phyloP scores from a whole-genome alignment of 768 basidiomycete genomes.

The Tylopilus balloui region DNA sequence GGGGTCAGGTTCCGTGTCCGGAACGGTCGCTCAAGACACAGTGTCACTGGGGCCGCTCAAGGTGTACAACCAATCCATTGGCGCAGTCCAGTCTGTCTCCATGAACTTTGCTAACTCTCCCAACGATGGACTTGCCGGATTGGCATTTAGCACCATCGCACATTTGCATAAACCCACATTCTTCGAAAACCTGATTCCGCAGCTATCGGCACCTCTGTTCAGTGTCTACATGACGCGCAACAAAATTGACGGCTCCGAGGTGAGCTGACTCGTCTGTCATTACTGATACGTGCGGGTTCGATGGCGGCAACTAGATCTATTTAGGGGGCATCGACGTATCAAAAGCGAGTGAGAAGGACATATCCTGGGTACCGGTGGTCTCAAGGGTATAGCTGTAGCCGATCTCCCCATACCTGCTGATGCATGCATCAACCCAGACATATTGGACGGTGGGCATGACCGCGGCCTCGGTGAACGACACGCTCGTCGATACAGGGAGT shows the following conservation, averaged over 20 bases:
- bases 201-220: conserved; percentile 47
- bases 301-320: conserved; percentile 7
- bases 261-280: conserved; percentile 20
- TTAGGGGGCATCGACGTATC: conserved; percentile 33
- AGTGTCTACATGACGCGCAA: conserved; percentile 52
- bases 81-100: conserved; percentile 45
- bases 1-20: conserved; percentile 53
- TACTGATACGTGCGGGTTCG: not conserved
- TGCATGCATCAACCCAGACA: conserved; percentile 35
- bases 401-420: not conserved
- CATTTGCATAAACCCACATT: conserved; percentile 45
- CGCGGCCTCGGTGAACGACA: conserved; percentile 36
- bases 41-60: conserved; percentile 45
- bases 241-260: conserved; percentile 44
- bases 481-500: conserved; percentile 2
- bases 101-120: conserved; percentile 48
- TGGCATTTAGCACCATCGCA: conserved; percentile 59
- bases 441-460: conserved; percentile 58
- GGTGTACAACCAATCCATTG: conserved; percentile 51
- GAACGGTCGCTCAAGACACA: conserved; percentile 46
- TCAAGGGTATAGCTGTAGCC: conserved; percentile 29
- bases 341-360: conserved; percentile 26
- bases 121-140: conserved; percentile 54
- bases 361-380: conserved; percentile 35
- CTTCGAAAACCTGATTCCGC: conserved; percentile 56